Evolutionary conservation across 169 alveolate genomes (phyloP).

Genomic region (Pseudocohnilembus persalinus): DNA sequence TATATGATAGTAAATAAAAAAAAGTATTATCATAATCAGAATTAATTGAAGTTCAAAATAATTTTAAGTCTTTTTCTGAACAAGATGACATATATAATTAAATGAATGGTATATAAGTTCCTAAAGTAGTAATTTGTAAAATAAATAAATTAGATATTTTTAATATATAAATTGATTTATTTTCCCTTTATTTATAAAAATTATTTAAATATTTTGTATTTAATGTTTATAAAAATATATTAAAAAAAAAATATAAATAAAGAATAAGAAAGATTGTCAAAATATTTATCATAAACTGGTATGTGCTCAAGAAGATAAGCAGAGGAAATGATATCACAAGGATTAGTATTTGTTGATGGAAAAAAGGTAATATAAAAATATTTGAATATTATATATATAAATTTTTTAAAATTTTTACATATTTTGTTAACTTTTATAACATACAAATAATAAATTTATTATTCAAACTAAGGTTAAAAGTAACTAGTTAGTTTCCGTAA

Average conservation of each 20-base stretch:
- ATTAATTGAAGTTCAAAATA: too few relatives aligned
- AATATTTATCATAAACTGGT: constrained; percentile 38
- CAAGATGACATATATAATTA: too few relatives aligned
- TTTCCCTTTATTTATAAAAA: too few relatives aligned
- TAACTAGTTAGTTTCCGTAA: constrained; percentile 30
- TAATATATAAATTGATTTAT: too few relatives aligned
- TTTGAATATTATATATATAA: too few relatives aligned
- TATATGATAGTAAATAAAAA: neutral
- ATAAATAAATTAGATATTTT: too few relatives aligned
- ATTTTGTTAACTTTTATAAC: neutral
- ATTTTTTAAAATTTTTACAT: too few relatives aligned
- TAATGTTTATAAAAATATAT: too few relatives aligned
- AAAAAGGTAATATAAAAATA: constrained; percentile 19
- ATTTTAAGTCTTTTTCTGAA: neutral
- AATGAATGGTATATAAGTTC: neutral
- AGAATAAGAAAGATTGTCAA: constrained; percentile 30
- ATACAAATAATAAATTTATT: too few relatives aligned
- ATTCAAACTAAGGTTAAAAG: neutral
- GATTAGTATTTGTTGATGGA: constrained; percentile 38
- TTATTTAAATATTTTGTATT: too few relatives aligned
- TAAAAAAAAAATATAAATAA: too few relatives aligned
- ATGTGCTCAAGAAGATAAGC: constrained; percentile 51
- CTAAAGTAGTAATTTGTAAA: neutral
- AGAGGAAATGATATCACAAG: constrained; percentile 38
- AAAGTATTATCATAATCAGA: neutral